These are phyloP conservation scores for Aurinia saxatilis DNA, from an alignment of 345 rosid species.

Conservation along the genomic window DNA sequence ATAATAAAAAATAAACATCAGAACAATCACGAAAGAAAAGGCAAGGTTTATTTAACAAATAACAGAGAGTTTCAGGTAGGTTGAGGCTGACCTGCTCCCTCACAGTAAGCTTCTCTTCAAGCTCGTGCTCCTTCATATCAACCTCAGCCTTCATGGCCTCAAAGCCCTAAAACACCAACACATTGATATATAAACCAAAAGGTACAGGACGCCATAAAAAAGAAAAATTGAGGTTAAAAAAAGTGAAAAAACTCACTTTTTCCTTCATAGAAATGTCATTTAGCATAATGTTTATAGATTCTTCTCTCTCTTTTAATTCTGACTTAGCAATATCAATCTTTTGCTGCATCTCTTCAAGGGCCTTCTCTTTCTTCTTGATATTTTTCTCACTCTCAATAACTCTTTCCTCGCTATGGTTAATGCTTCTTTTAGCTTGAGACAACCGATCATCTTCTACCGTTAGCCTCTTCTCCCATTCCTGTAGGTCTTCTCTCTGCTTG, in stretches of 20 bases:
- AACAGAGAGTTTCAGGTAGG: not conserved
- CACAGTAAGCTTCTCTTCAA: constrained; percentile 62
- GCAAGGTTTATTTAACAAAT: not conserved
- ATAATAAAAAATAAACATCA: not conserved
- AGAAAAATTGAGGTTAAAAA: no score
- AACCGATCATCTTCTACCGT: constrained; percentile 42
- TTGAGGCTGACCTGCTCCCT: constrained; percentile 61
- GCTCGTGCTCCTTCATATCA: constrained; percentile 47
- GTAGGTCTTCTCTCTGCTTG: constrained; percentile 66
- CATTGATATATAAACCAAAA: constrained; percentile 11
- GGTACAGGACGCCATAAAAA: not conserved
- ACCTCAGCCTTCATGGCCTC: constrained; percentile 34
- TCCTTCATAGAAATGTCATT: constrained; percentile 53
- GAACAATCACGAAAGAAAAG: not conserved
- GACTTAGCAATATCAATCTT: constrained; percentile 39
- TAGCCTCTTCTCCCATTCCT: constrained; percentile 68
- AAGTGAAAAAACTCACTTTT: constrained; percentile 38
- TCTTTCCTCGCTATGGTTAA: constrained; percentile 52
- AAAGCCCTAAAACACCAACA: constrained; percentile 36
- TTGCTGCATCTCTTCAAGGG: constrained; percentile 47
- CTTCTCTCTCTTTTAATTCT: constrained; percentile 54
- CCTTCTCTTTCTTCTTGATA: constrained; percentile 45
- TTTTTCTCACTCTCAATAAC: constrained; percentile 39
- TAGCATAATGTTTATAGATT: constrained; percentile 35
- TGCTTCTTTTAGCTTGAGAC: constrained; percentile 41